phyloP scores from a whole-genome alignment of 2,329 filamentous ascomycete species.

The Aspergillus arachidicola region DNA sequence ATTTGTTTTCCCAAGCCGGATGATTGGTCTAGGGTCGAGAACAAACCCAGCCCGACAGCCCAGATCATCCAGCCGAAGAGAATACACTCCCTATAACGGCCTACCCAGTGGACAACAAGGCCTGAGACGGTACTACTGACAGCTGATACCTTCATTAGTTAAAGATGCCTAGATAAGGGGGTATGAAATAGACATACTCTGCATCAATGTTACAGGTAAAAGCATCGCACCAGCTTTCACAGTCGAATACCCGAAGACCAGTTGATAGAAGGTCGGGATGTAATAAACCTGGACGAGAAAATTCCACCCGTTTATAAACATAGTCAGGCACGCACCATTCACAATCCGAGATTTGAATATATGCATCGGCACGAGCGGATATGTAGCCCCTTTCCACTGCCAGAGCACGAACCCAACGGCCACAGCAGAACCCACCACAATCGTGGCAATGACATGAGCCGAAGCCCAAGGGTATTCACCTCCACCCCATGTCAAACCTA shows the following conservation, averaged over 20 bases:
- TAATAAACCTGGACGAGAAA: slow-evolving; percentile 64
- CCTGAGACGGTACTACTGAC: slow-evolving; percentile 55
- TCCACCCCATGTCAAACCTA: slow-evolving; percentile 63
- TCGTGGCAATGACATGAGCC: slow-evolving; percentile 56
- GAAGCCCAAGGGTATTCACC: slow-evolving; percentile 61
- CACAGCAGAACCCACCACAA: slow-evolving; percentile 52
- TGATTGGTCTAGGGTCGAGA: slow-evolving; percentile 54
- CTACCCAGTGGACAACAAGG: slow-evolving; percentile 56
- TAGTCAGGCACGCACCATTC: slow-evolving; percentile 58
- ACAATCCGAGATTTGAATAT: slow-evolving; percentile 59
- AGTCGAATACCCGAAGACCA: slow-evolving; percentile 50
- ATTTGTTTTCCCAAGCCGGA: slow-evolving; percentile 57
- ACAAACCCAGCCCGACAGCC: slow-evolving; percentile 56
- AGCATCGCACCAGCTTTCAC: slow-evolving; percentile 54
- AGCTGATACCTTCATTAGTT: slow-evolving; percentile 33
- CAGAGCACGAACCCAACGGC: slow-evolving; percentile 33
- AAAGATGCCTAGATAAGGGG: slow-evolving; percentile 29
- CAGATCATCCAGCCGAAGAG: slow-evolving; percentile 57
- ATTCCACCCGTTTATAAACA: slow-evolving; percentile 63
- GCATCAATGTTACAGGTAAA: slow-evolving; percentile 53
- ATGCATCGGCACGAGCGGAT: slow-evolving; percentile 43
- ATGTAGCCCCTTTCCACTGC: slow-evolving; percentile 36
- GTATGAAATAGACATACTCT: slow-evolving; percentile 34
- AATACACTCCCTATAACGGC: slow-evolving; percentile 58
- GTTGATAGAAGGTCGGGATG: slow-evolving; percentile 64